A percentile compares a stretch with the other conserved stretches of the same genome.
Evolutionary conservation across 768 basidiomycete species (phyloP).

Genomic region (Calocybe cyanea): DNA sequence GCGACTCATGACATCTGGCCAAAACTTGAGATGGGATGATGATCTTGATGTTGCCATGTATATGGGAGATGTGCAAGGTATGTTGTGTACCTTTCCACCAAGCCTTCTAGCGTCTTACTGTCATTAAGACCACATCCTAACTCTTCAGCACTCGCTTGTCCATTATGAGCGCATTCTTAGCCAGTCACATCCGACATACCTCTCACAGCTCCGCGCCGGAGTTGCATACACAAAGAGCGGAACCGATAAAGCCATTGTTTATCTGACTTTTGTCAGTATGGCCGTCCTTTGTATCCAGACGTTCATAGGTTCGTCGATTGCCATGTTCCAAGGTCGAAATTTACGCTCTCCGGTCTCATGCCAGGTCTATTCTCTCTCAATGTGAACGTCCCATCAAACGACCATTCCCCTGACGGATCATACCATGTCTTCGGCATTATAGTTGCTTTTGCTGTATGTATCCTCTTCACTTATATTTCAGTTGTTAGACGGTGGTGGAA

Average conservation of each 20-base stretch:
- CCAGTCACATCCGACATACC: slow-evolving; percentile 83
- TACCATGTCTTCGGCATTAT: slow-evolving; percentile 56
- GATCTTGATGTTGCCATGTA: slow-evolving; percentile 78
- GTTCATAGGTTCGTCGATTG: slow-evolving; percentile 43
- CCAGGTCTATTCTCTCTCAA: slow-evolving; percentile 72
- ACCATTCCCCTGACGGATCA: slow-evolving; percentile 26
- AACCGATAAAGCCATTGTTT: slow-evolving; percentile 63
- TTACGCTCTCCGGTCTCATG: background rate
- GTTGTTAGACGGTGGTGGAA: slow-evolving; percentile 66
- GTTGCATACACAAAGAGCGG: slow-evolving; percentile 56
- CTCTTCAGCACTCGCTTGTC: slow-evolving; percentile 76
- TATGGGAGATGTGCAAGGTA: slow-evolving; percentile 90
- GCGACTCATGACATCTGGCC: slow-evolving; percentile 47
- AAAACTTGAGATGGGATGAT: slow-evolving; percentile 38
- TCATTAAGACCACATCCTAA: slow-evolving; percentile 78
- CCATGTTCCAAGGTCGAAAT: background rate
- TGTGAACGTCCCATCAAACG: slow-evolving; percentile 56
- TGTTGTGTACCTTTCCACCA: slow-evolving; percentile 11
- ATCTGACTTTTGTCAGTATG: slow-evolving; percentile 64
- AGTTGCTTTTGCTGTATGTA: slow-evolving; percentile 38
- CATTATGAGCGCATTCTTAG: slow-evolving; percentile 89
- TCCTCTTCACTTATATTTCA: slow-evolving; percentile 39
- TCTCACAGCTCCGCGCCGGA: slow-evolving; percentile 68
- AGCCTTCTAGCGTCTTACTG: slow-evolving; percentile 4
- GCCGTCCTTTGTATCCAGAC: slow-evolving; percentile 64